These are phyloP conservation scores for Quercus tomentella DNA, from an alignment of 331 rosid species.

Conservation along the genomic window DNA sequence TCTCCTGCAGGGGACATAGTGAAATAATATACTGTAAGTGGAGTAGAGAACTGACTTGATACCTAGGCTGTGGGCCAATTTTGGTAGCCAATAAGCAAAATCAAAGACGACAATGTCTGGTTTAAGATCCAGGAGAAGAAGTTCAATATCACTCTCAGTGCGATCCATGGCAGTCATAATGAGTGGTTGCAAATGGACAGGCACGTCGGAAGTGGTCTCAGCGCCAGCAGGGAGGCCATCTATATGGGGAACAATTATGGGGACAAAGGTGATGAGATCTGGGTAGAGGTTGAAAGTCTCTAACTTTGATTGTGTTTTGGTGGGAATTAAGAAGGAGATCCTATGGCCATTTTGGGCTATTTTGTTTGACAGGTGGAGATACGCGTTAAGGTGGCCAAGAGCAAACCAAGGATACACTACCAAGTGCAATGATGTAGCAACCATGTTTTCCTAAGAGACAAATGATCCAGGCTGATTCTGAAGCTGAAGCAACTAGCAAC, in stretches of 20 bases:
- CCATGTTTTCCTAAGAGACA: neutral
- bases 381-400: neutral
- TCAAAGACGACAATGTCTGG: neutral
- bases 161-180: slow-evolving; percentile 46
- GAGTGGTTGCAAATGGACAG: neutral
- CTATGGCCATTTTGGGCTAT: neutral
- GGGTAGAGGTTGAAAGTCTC: neutral
- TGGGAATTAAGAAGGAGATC: neutral
- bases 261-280: neutral
- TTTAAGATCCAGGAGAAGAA: neutral
- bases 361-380: neutral
- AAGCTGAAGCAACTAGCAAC: too few species aligned
- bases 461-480: too few species aligned
- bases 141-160: slow-evolving; percentile 18
- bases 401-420: too few species aligned
- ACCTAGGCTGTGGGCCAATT: neutral
- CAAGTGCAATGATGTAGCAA: neutral
- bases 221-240: neutral
- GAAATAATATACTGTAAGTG: neutral
- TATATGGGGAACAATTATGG: neutral
- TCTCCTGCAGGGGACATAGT: neutral
- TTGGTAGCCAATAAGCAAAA: neutral
- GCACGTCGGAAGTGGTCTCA: neutral
- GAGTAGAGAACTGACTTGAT: neutral
- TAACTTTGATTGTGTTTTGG: neutral